These are phyloP conservation scores for Aspergillus novofumigatus DNA, from an alignment of 2,329 filamentous ascomycete species.

Conservation along the genomic window DNA sequence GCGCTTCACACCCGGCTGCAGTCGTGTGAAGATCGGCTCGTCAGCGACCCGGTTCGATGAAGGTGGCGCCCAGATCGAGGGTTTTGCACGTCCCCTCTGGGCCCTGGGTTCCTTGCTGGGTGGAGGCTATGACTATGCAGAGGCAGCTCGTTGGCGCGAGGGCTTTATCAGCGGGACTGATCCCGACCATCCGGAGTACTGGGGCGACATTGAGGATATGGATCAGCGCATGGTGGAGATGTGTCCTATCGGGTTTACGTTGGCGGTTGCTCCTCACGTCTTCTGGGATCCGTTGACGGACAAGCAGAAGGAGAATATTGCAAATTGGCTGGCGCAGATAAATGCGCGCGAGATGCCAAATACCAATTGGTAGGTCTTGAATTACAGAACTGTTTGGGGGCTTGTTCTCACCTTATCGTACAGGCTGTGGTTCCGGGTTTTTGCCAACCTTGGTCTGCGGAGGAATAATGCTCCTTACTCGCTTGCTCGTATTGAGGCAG, in stretches of 20 bases:
- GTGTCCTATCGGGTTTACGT: conserved; percentile 70
- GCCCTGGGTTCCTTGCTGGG: conserved; percentile 67
- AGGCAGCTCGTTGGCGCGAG: conserved; percentile 63
- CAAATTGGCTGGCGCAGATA: conserved; percentile 70
- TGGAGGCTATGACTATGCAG: conserved; percentile 62
- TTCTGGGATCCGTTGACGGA: conserved; percentile 65
- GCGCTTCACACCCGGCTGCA: conserved; percentile 65
- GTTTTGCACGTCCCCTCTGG: conserved; percentile 71
- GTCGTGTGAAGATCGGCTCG: conserved; percentile 63
- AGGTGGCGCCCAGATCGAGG: conserved; percentile 71
- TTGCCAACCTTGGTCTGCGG: conserved; percentile 73
- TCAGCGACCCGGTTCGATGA: conserved; percentile 76
- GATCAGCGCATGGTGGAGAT: conserved; percentile 85
- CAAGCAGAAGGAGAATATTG: conserved; percentile 61
- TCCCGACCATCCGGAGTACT: conserved; percentile 66
- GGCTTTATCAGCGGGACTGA: conserved; percentile 69
- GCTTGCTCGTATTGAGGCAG: conserved; percentile 64
- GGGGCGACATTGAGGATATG: conserved; percentile 70
- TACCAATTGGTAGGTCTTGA: conserved; percentile 57
- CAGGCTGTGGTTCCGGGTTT: conserved; percentile 78
- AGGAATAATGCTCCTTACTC: conserved; percentile 70
- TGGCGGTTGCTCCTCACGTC: conserved; percentile 61
- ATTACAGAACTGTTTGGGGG: neutral
- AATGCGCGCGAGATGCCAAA: conserved; percentile 68
- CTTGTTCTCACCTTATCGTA: conserved; percentile 23